A percentile compares a stretch with the other conserved stretches of the same genome.
These are phyloP conservation scores for Emmonsiellopsis sp. DNA, from an alignment of 2,329 filamentous ascomycete species.

Conservation along the genomic window DNA sequence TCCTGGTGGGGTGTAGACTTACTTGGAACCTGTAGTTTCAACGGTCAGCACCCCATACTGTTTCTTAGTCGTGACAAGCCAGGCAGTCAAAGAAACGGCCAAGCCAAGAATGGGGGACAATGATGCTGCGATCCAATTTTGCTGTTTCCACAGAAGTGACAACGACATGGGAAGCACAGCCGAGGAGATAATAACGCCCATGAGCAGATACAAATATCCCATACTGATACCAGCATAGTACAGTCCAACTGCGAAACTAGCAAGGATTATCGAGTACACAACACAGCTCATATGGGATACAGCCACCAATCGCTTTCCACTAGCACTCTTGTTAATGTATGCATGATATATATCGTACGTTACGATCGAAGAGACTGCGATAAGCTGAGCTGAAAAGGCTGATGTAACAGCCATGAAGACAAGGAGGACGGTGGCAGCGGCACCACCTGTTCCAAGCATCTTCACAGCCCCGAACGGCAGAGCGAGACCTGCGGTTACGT, in stretches of 20 bases:
- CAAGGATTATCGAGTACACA: constrained; percentile 67
- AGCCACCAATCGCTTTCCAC: constrained; percentile 66
- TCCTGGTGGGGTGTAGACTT: constrained; percentile 9
- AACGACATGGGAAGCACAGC: constrained; percentile 76
- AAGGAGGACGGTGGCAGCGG: constrained; percentile 66
- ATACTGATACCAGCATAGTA: constrained; percentile 68
- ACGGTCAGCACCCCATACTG: constrained; percentile 62
- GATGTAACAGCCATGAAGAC: constrained; percentile 88
- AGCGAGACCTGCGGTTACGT: constrained; percentile 74
- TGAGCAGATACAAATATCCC: constrained; percentile 81
- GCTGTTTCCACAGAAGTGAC: constrained; percentile 69
- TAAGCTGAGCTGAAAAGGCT: constrained; percentile 71
- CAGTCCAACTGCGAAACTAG: constrained; percentile 66
- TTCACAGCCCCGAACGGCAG: constrained; percentile 78
- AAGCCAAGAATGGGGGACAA: constrained; percentile 62
- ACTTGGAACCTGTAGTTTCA: constrained; percentile 68
- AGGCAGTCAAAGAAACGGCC: constrained; percentile 58
- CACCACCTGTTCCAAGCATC: constrained; percentile 71
- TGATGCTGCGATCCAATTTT: constrained; percentile 66
- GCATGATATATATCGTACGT: constrained; percentile 85
- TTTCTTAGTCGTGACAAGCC: constrained; percentile 66
- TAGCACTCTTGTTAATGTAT: constrained; percentile 70
- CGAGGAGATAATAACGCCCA: constrained; percentile 82
- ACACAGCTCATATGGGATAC: constrained; percentile 67
- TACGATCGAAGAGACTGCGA: constrained; percentile 78